Evolutionary conservation across 148 eudicot species (phyloP), one percentile per base, ranked within the genome.

Genomic region (Bassia scoparia): DNA sequence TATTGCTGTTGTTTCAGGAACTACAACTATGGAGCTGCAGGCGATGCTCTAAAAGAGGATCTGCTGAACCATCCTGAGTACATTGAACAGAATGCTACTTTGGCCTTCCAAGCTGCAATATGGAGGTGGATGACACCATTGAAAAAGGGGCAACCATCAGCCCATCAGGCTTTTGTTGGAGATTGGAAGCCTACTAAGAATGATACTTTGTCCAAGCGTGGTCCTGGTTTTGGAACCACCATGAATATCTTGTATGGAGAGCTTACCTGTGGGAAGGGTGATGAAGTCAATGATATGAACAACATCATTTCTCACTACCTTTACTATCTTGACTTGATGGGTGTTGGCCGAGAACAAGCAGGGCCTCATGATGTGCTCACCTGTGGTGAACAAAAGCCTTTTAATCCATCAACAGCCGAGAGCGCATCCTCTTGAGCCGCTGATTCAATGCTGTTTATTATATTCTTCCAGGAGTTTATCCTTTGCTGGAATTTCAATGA

Each of bases 221-320:
- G 78, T 73, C 96, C 97, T 34, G 99, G 99, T n/a, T 92, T 92
- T 64, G 99, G 99, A 30, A 55, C 85, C 74, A 88, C 99, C 50
- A 90, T 95, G 97, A 95, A 95, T 48, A 44, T 92, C 68, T 81
- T 95, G 53, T 92, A 87, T 52, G 96, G 99, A 5, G 99, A 95
- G 37, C 66, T 16, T 46, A 73, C 74, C 33, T 95, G 99, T 73
- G 99, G 96, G 9, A 77, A 95, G 62, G 99, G 99, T 55, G 90
- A 90, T 38, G 31, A 82, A 18, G 96, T 41, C 46, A 41, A 95
- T 73, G 71, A 64, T 31, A 92, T 92, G 97, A 95, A 80, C 80
- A 79, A 37, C 78, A 83, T 91, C 49, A 68, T 88, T 12, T 87
- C 99, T 54, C 97, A 91, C 68, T 95, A 87, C 86, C 87, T 75